Evolutionary conservation across 805 yeast genomes (phyloP).

Genomic region (Myxozyma melibiosi): DNA sequence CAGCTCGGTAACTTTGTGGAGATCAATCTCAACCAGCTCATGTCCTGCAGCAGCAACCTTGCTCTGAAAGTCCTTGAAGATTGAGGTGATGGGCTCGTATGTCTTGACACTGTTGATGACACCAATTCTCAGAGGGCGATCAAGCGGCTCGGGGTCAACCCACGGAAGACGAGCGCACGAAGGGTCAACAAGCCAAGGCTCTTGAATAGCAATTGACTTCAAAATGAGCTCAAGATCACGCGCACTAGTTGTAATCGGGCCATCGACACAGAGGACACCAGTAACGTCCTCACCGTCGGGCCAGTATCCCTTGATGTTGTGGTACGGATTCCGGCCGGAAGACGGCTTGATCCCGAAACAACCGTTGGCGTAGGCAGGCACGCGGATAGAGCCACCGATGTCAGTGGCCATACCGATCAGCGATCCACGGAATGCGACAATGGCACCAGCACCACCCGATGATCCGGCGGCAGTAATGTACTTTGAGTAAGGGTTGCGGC

Average conservation of each 20-base stretch:
- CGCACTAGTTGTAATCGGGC: constrained; percentile 50
- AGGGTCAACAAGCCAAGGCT: constrained; percentile 56
- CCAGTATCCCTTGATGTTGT: constrained; percentile 53
- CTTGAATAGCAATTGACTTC: constrained; percentile 44
- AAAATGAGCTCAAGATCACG: constrained; percentile 47
- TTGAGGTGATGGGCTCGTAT: constrained; percentile 49
- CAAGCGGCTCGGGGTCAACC: constrained; percentile 38
- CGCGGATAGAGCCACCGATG: constrained; percentile 56
- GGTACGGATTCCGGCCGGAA: constrained; percentile 36
- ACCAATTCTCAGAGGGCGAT: constrained; percentile 38
- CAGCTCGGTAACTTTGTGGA: constrained; percentile 47
- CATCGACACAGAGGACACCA: constrained; percentile 50
- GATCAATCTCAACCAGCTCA: constrained; percentile 48
- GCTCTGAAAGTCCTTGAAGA: constrained; percentile 54
- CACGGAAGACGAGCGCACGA: constrained; percentile 54
- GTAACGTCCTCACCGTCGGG: constrained; percentile 49
- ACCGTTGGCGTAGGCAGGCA: constrained; percentile 51
- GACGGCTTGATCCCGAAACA: constrained; percentile 51
- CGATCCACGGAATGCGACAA: constrained; percentile 51
- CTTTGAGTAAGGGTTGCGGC: constrained; percentile 51
- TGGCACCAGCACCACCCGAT: constrained; percentile 58
- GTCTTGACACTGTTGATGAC: constrained; percentile 34
- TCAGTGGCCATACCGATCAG: constrained; percentile 55
- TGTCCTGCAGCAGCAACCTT: constrained; percentile 62
- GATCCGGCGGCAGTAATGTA: constrained; percentile 55